phyloP scores from a whole-genome alignment of 768 basidiomycete species.

The Pholiota microspora region DNA sequence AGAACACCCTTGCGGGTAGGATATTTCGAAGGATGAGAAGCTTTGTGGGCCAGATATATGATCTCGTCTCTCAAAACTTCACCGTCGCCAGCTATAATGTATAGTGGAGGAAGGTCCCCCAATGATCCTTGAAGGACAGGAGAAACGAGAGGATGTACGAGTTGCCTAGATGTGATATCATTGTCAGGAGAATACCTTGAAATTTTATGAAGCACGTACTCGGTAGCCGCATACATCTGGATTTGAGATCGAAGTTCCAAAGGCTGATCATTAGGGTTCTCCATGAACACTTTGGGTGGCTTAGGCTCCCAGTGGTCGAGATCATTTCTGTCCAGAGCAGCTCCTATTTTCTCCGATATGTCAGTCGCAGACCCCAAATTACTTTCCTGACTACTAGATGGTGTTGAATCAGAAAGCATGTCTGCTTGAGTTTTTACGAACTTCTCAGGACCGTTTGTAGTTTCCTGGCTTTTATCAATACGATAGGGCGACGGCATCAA shows the following conservation, averaged over 20 bases:
- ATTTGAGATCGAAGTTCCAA: conserved; percentile 62
- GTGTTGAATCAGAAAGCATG: conserved; percentile 22
- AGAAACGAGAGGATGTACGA: conserved; percentile 70
- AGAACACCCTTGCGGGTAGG: conserved; percentile 57
- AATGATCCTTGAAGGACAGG: conserved; percentile 71
- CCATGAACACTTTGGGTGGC: conserved; percentile 56
- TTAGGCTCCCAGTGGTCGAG: conserved; percentile 47
- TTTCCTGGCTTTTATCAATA: conserved; percentile 17
- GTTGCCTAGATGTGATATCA: conserved; percentile 35
- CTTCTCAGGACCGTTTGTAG: conserved; percentile 13
- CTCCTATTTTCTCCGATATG: neutral
- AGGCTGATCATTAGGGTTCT: conserved; percentile 38
- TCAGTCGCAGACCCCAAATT: neutral
- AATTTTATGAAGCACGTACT: conserved; percentile 41
- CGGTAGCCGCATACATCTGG: conserved; percentile 75
- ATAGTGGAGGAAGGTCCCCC: conserved; percentile 73
- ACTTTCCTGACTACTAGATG: neutral
- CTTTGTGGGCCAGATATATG: conserved; percentile 75
- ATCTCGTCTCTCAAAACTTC: conserved; percentile 81
- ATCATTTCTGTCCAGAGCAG: conserved; percentile 20
- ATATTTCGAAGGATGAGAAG: conserved; percentile 67
- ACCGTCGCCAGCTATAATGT: conserved; percentile 69
- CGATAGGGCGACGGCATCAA: conserved; percentile 34
- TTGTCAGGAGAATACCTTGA: neutral
- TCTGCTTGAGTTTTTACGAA: conserved; percentile 27